These are phyloP conservation scores for Arabidopsis suecica DNA, from an alignment of 345 rosid genomes.

Conservation along the genomic window DNA sequence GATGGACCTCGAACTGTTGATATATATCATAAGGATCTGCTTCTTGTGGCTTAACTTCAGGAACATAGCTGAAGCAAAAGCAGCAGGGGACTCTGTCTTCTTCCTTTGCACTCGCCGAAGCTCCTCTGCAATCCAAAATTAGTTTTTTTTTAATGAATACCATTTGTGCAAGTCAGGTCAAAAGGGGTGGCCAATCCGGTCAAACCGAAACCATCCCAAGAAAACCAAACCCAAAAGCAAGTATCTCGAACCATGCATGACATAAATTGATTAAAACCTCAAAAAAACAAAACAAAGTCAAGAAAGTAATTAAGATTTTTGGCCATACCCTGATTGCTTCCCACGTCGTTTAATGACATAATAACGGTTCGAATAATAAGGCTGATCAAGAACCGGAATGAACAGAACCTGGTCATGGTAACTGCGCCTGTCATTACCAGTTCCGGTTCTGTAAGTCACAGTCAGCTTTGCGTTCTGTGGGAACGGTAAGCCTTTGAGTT, in stretches of 20 bases:
- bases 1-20: conserved; percentile 50
- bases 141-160: not conserved
- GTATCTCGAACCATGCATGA: too few relatives aligned
- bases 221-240: too few relatives aligned
- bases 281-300: not conserved
- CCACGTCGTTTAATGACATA: conserved; percentile 42
- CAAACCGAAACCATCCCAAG: not conserved
- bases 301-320: not conserved
- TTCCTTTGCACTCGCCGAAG: conserved; percentile 21
- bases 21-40: conserved; percentile 26
- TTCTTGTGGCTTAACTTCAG: too few relatives aligned
- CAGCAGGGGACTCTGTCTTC: too few relatives aligned
- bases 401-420: conserved; percentile 42
- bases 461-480: conserved; percentile 26
- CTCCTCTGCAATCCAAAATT: conserved; percentile 47
- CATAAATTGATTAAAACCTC: too few relatives aligned
- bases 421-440: not conserved
- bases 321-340: conserved; percentile 43
- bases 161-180: not conserved
- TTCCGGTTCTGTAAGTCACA: conserved; percentile 16
- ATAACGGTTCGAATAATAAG: conserved; percentile 51
- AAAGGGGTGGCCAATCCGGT: too few relatives aligned
- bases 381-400: conserved; percentile 54
- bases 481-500: conserved; percentile 47
- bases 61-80: too few relatives aligned